Percentiles rank a stretch among this genome's conserved stretches.
phyloP scores from a whole-genome alignment of 176 grass and related monocot species.

The Triticum dicoccoides region DNA sequence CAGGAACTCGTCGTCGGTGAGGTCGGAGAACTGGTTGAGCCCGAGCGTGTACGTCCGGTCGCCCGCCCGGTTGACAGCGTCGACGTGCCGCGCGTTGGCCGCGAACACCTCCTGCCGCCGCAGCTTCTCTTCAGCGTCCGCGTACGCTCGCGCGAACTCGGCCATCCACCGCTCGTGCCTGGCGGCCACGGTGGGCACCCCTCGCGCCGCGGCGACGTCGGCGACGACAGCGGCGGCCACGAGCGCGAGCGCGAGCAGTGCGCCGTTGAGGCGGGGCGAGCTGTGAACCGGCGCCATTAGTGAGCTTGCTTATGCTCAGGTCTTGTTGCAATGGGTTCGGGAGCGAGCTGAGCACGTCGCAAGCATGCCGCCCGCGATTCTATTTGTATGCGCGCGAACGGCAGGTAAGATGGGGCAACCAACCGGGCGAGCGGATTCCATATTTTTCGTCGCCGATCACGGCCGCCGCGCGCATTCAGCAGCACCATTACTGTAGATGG shows the following conservation, averaged over 20 bases:
- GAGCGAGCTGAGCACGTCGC: neutral
- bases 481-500: neutral
- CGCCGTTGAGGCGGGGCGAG: neutral
- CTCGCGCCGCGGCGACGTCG: neutral
- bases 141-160: constrained; percentile 31
- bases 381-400: neutral
- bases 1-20: constrained; percentile 46
- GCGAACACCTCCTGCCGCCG: constrained; percentile 34
- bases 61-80: constrained; percentile 34
- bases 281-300: constrained; percentile 21
- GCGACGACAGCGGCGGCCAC: neutral
- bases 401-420: neutral
- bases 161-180: constrained; percentile 51
- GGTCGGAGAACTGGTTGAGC: constrained; percentile 44
- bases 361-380: neutral
- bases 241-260: neutral
- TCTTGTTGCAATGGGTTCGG: neutral
- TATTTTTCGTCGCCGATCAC: neutral
- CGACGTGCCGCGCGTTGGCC: constrained; percentile 36
- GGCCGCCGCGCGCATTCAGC: neutral
- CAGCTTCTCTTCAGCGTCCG: constrained; percentile 35
- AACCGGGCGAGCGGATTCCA: neutral
- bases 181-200: neutral
- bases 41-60: constrained; percentile 43
- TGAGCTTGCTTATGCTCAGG: neutral